A percentile compares a stretch with the other conserved stretches of the same genome.
Conservation (phyloP, 805 yeast genomes). For the Debaryomyces tyrocola region DNA sequence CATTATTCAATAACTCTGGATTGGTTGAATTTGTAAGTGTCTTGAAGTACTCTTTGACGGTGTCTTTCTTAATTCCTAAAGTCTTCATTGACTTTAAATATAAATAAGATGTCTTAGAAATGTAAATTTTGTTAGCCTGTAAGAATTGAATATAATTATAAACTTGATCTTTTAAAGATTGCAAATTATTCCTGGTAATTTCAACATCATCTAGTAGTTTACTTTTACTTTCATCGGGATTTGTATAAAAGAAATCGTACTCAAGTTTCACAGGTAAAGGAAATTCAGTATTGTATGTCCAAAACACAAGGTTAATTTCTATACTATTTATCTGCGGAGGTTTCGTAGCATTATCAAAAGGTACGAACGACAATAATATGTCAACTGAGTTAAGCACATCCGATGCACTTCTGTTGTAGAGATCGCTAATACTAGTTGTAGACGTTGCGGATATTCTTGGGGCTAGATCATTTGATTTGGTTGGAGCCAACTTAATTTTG, state of each 20-base stretch:
- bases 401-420: constrained; percentile 28
- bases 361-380: constrained; percentile 26
- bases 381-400: constrained; percentile 23
- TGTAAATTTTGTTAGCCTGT: constrained; percentile 29
- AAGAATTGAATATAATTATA: constrained; percentile 33
- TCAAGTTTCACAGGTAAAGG: constrained; percentile 40
- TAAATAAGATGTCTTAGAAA: constrained; percentile 33
- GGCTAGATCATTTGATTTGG: neutral
- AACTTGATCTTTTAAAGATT: constrained; percentile 32
- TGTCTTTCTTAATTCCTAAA: constrained; percentile 40
- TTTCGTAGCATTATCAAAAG: constrained; percentile 16
- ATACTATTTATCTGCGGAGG: constrained; percentile 37
- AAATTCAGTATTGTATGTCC: constrained; percentile 42
- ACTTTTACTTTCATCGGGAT: constrained; percentile 18
- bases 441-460: constrained; percentile 5
- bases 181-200: constrained; percentile 35
- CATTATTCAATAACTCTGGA: constrained; percentile 23
- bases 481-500: neutral
- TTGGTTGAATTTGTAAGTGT: constrained; percentile 22
- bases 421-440: constrained; percentile 21
- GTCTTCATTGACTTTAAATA: constrained; percentile 39
- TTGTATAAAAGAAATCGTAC: constrained; percentile 42
- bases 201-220: constrained; percentile 25
- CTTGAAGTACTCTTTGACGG: constrained; percentile 36
- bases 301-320: constrained; percentile 37